A percentile compares a stretch with the other conserved stretches of the same genome.
Conservation (phyloP, 768 basidiomycete species). For the Lactifluus subvellereus region DNA sequence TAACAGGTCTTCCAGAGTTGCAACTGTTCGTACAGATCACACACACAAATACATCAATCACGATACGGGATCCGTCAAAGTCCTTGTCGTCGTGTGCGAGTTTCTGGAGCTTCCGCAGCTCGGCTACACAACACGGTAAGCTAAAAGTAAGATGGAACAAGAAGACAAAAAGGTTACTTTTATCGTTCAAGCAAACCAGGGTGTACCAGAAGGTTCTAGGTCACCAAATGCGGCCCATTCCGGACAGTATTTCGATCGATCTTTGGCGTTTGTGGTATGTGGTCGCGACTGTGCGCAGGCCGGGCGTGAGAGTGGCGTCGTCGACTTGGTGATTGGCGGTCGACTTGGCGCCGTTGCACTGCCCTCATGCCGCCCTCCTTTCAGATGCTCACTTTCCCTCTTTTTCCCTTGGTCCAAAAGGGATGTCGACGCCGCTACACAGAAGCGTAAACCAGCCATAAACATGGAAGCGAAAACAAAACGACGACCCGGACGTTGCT, state of each 20-base stretch:
- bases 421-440: background rate
- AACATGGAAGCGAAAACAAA: no score
- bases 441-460: background rate
- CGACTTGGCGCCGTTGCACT: background rate
- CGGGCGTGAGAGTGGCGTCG: background rate
- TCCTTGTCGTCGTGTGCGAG: no score
- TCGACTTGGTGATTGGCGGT: background rate
- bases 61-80: background rate
- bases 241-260: background rate
- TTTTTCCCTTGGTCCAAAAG: background rate
- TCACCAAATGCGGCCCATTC: conserved; percentile 13
- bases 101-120: no score
- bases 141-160: background rate
- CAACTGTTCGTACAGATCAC: background rate
- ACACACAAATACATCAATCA: background rate
- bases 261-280: background rate
- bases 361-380: background rate
- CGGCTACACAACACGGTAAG: background rate
- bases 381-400: background rate
- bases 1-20: background rate
- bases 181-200: conserved; percentile 7
- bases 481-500: no score
- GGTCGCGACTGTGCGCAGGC: background rate
- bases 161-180: background rate
- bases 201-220: conserved; percentile 14